Conservation (phyloP, 208 protist genomes). For the Wallacemonas collosoma region DNA sequence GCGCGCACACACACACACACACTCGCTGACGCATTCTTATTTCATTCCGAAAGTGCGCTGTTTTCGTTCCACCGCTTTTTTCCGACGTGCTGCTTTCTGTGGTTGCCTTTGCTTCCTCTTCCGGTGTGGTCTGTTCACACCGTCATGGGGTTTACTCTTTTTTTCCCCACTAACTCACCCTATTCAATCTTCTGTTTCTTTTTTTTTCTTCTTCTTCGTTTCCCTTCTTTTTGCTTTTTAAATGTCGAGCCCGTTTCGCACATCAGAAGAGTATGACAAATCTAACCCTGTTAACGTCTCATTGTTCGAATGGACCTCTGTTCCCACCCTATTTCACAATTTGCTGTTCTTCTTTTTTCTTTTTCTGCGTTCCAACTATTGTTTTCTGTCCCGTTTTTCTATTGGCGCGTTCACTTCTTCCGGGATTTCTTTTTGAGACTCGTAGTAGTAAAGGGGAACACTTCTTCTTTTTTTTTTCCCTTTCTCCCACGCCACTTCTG, state of each 20-base stretch:
- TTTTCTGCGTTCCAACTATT: neutral
- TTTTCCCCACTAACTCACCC: too few species aligned
- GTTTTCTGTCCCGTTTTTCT: slow-evolving; percentile 6
- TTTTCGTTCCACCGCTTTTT: slow-evolving; percentile 20
- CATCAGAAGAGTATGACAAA: too few species aligned
- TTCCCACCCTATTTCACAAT: slow-evolving; percentile 13
- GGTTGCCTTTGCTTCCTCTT: neutral
- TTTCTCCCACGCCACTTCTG: too few species aligned
- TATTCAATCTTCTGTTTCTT: too few species aligned
- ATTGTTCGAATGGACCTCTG: neutral
- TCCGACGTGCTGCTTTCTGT: neutral
- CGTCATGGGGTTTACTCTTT: too few species aligned
- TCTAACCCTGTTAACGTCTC: too few species aligned
- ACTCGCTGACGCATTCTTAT: too few species aligned
- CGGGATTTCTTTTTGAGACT: slow-evolving; percentile 3
- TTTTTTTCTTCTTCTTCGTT: too few species aligned
- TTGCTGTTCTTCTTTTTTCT: slow-evolving; percentile 10
- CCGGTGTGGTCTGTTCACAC: too few species aligned
- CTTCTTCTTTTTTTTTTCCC: neutral
- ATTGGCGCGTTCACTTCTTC: neutral
- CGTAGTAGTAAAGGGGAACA: slow-evolving; percentile 4
- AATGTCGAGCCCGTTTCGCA: too few species aligned
- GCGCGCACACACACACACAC: too few species aligned
- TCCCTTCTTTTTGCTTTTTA: too few species aligned
- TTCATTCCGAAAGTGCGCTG: neutral